Evolutionary conservation across 2,329 filamentous ascomycete genomes (phyloP), one percentile per base, ranked within the genome.

Genomic region (Anisogramma anomala): DNA sequence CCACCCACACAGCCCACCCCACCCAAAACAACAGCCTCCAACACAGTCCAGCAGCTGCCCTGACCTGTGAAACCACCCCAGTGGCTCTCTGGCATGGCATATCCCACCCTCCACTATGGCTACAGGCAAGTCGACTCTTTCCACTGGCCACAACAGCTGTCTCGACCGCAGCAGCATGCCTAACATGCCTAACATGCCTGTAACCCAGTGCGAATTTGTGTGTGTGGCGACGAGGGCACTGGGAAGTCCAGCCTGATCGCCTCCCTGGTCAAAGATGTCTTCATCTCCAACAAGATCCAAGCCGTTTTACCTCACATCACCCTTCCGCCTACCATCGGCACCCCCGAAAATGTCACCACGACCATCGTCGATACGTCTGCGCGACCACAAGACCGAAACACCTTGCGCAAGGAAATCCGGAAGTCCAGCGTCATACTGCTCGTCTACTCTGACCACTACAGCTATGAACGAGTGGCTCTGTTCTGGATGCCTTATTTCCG

Each of bases 401-500:
- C 81, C 14, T 70, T 98, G 45, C 82, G 88, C 47, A 91, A 91
- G 58, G 91, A 96, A 65, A 88, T 98, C 48, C 80, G 91, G 49
- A 95, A 95, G 61, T 91, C 83, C 55, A 98, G 95, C 59, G 89
- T 95, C 51, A 96, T 98, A 49, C 72, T 96, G 14, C 77, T 98
- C 32, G 88, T 98, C 41, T 98, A 98, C 62, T 88, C 88, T 50
- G 91, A 98, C 60, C 89, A 96, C 64, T 98, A 98, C 68, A 96
- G 88, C 71, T 98, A 96, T 66, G 91, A 98, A 59, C 74, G 91
- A 27, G 88, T 98, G 3, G 91, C 89, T 3, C 70, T 98, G 33
- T 98, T 96, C 62, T 98, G 91, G 91, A 83, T 98, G 75, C 91
- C 91, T 9, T 93, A 95, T 62, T 96, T 98, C 57, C 83, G 91